phyloP scores from a whole-genome alignment of 2,329 filamentous ascomycete species.

The Zymoseptoria passerinii region DNA sequence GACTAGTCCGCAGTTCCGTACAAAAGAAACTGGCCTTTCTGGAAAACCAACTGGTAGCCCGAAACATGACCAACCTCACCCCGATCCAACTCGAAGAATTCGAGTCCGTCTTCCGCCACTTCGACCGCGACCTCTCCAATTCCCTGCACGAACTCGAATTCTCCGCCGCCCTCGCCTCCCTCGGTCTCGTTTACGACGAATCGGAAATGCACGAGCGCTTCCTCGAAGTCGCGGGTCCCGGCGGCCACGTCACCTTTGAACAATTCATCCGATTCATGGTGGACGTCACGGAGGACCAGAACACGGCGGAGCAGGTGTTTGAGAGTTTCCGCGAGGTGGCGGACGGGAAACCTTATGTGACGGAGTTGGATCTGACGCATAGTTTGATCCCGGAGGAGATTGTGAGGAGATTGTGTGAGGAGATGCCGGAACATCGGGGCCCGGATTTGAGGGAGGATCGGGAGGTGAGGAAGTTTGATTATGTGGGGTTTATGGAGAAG shows the following conservation, averaged over 20 bases:
- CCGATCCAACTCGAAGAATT: constrained; percentile 98
- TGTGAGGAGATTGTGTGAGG: constrained; percentile 81
- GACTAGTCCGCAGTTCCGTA: constrained; percentile 82
- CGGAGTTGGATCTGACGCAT: constrained; percentile 91
- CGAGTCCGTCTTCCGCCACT: constrained; percentile 95
- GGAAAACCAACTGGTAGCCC: constrained; percentile 96
- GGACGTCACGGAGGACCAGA: constrained; percentile 96
- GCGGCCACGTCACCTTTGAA: constrained; percentile 78
- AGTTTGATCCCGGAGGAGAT: constrained; percentile 94
- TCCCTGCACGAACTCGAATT: constrained; percentile 90
- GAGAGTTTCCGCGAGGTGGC: constrained; percentile 96
- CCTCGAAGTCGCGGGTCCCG: constrained; percentile 63
- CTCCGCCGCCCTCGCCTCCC: constrained; percentile 84
- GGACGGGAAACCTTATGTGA: constrained; percentile 97
- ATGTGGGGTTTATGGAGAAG: constrained; percentile 93
- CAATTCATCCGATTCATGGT: constrained; percentile 99
- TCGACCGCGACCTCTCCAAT: constrained; percentile 88
- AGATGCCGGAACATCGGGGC: constrained; percentile 76
- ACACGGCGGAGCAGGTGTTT: constrained; percentile 96
- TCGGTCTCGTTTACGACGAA: constrained; percentile 93
- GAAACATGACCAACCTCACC: constrained; percentile 97
- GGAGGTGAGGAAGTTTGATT: constrained; percentile 82
- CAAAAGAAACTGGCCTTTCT: constrained; percentile 94
- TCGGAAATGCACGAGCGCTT: constrained; percentile 98
- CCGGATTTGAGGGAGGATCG: constrained; percentile 81